Evolutionary conservation across 208 protist genomes (phyloP), one percentile per base, ranked within the genome.

Genomic region (Wallacemonas sp.): DNA sequence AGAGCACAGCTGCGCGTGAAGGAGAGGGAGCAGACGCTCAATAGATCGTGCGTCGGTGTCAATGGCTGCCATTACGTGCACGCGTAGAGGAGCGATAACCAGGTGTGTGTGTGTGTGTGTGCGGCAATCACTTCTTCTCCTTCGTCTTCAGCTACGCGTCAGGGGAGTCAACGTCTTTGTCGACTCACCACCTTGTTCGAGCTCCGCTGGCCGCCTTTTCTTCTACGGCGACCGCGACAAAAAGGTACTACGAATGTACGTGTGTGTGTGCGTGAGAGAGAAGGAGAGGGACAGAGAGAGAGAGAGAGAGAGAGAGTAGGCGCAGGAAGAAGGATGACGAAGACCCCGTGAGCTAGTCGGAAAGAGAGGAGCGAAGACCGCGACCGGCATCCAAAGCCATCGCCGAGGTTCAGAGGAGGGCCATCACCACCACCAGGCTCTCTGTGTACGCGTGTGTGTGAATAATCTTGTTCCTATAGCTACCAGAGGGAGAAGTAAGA

Each of bases 21-120:
- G 52, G 29, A 66, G 59, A 2, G 83, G 83, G 27, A 89, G 71
- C 42, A 89, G 68, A 26, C 71, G 38, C 34, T 83, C 79, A 17
- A 85, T 57, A 26, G 39, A 54, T 0, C 65, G 27, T 38, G 45
- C 71, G 3, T n/a, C 45, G 32, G 27, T 61, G 50, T 72, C 62
- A 39, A 53, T 34, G 2, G 29, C 27, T 9, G 33, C 13, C 33
- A 34, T 65, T n/a, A n/a, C n/a, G n/a, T n/a, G n/a, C n/a, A n/a
- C n/a, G n/a, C n/a, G n/a, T n/a, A n/a, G n/a, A n/a, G n/a, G n/a
- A n/a, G n/a, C n/a, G n/a, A n/a, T n/a, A n/a, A n/a, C n/a, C n/a
- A n/a, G n/a, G n/a, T n/a, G n/a, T n/a, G n/a, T n/a, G n/a, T n/a
- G n/a, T n/a, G n/a, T n/a, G n/a, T n/a, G n/a, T n/a, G n/a, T n/a